A percentile compares a stretch with the other conserved stretches of the same genome.
Evolutionary conservation across 1,284 basidiomycete genomes (phyloP).

Genomic region (Vanrija sp.): DNA sequence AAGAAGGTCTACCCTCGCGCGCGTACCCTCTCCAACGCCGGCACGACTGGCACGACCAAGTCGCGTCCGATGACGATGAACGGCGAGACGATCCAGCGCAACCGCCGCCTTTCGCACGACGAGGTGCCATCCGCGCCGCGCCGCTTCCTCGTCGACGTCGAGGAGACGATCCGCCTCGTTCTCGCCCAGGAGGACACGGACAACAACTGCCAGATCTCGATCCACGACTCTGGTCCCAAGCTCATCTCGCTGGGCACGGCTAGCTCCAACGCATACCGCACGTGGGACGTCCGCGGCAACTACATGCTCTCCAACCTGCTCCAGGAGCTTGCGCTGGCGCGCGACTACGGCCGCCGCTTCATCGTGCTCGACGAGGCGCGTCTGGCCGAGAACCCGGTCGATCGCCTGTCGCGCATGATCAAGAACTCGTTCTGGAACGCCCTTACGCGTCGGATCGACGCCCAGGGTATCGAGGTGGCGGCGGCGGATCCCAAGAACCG

Average conservation of each 20-base stretch:
- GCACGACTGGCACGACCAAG: conserved; percentile 61
- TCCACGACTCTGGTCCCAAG: conserved; percentile 96
- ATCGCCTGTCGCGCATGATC: conserved; percentile 96
- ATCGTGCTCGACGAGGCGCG: conserved; percentile 97
- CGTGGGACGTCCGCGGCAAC: conserved; percentile 89
- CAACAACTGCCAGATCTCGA: conserved; percentile 83
- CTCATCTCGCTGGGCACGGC: conserved; percentile 92
- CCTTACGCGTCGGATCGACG: conserved; percentile 92
- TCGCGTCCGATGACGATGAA: conserved; percentile 60
- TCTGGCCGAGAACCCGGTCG: conserved; percentile 93
- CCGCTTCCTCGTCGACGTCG: conserved; percentile 96
- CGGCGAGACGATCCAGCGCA: conserved; percentile 65
- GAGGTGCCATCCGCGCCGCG: conserved; percentile 54
- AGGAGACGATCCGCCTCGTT: conserved; percentile 93
- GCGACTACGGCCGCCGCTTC: conserved; percentile 88
- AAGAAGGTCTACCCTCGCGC: conserved; percentile 69
- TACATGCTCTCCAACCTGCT: conserved; percentile 99
- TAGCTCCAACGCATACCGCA: conserved; percentile 95
- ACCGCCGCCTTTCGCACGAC: conserved; percentile 74
- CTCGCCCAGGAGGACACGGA: conserved; percentile 98
- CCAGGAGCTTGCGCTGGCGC: conserved; percentile 95
- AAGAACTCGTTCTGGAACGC: conserved; percentile 98
- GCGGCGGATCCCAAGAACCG: conserved; percentile 96
- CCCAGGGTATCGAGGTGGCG: conserved; percentile 92
- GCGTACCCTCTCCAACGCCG: conserved; percentile 75